Base-by-base conservation (phyloP, 2,329 filamentous ascomycete species). In the Scleromitrula shiraiana region DNA sequence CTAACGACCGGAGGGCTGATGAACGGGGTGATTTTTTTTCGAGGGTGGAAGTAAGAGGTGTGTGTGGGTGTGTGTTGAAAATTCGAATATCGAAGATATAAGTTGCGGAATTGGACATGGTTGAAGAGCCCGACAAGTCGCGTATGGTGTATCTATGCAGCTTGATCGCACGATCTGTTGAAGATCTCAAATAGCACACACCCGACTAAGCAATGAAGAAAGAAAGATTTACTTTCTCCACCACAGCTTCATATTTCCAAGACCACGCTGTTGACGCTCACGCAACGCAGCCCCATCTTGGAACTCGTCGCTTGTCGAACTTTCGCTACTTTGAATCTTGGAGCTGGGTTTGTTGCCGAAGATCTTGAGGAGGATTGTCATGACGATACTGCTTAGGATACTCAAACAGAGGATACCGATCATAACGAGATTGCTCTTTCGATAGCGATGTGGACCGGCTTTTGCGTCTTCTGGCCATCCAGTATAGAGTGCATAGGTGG, bases 401-500 rank as follows among this genome's bases (percentile, higher is more conserved):
- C 88, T 95, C 42, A 82, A 69, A 53, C 78, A 80, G 17, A 95
- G 68, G 48, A 95, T 95, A 2, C 83, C 89, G 50, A 95, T 81
- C 88, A 95, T 94, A 57, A 83, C 80, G 56, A 90, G 70, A 66
- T 94, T 95, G 68, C 88, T 94, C 64, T 82, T 83, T 53, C 85
- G 82, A 67, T 85, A 94, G 67, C 83, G 83, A 59, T 77, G 73
- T 8, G 77, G 77, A 0, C 86, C 86, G 1, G 75, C 70, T n/a
- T 68, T 70, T 7, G 79, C 78, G 64, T 95, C 89, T 36, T 76
- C 82, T 2, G 83, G 78, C 89, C 89, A 95, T 24, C 89, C 89
- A 0, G 83, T 83, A 66, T 95, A 95, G 40, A 95, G 70, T 10
- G 89, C 89, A 63, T 95, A 95, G 0, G 89, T 95, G 2, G 88